Evolutionary conservation across 2,329 filamentous ascomycete species (phyloP).

Genomic region (Ceratocystis cubensis): DNA sequence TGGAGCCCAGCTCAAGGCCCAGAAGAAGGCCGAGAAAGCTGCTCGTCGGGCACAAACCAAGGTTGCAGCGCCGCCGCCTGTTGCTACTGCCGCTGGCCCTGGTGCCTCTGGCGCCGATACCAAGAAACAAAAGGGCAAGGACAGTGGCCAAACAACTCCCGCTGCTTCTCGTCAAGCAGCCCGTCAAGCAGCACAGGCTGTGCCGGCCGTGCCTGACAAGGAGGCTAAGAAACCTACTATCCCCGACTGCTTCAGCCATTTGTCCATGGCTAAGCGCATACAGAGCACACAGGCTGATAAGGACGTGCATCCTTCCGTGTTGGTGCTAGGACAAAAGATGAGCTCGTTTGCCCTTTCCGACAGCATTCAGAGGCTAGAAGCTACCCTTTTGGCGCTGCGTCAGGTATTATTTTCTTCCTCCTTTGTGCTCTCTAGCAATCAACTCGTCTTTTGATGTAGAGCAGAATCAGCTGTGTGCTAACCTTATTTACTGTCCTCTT

Average conservation of each 20-base stretch:
- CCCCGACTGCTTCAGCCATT: constrained; percentile 66
- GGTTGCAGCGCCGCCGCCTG: constrained; percentile 36
- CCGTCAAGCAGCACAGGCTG: constrained; percentile 30
- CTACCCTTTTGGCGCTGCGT: constrained; percentile 81
- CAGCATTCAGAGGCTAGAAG: constrained; percentile 75
- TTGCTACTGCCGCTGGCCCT: constrained; percentile 30
- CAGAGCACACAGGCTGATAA: constrained; percentile 48
- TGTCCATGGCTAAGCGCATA: constrained; percentile 54
- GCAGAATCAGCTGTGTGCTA: not conserved
- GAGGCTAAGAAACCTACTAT: constrained; percentile 45
- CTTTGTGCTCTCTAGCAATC: not conserved
- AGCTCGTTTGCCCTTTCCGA: constrained; percentile 78
- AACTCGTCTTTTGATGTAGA: not conserved
- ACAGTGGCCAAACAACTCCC: constrained; percentile 16
- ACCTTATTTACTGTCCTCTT: constrained; percentile 20
- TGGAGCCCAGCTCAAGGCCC: constrained; percentile 73
- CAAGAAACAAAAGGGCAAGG: constrained; percentile 28
- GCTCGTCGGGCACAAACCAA: constrained; percentile 66
- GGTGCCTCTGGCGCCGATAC: constrained; percentile 33
- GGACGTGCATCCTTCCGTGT: constrained; percentile 74
- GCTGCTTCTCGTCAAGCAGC: constrained; percentile 27
- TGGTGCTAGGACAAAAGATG: constrained; percentile 82
- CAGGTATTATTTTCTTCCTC: constrained; percentile 40
- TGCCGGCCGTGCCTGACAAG: constrained; percentile 32
- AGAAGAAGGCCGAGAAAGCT: constrained; percentile 81